A percentile compares a stretch with the other conserved stretches of the same genome.
Conservation (phyloP, 495 filamentous ascomycete species). For the Lophium mytilinum region DNA sequence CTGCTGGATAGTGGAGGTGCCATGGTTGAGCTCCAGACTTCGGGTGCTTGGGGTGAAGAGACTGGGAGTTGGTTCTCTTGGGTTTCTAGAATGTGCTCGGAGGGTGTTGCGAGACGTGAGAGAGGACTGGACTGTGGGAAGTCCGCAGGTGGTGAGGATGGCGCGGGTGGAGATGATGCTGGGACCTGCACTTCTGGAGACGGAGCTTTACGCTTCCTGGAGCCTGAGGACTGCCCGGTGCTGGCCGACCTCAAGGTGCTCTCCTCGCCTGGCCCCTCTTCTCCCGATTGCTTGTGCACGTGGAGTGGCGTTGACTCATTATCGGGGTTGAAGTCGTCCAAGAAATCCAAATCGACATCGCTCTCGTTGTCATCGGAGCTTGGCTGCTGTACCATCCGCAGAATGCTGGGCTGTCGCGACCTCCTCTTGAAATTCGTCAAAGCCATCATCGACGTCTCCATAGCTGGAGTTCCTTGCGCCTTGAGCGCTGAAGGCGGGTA, state of each 20-base stretch:
- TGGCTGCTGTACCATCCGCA: slow-evolving; percentile 50
- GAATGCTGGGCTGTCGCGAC: slow-evolving; percentile 58
- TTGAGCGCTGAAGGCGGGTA: slow-evolving; percentile 21
- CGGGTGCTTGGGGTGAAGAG: neutral
- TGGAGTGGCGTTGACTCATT: slow-evolving; percentile 61
- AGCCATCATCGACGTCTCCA: slow-evolving; percentile 46
- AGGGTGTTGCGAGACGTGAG: slow-evolving; percentile 11
- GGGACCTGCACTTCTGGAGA: slow-evolving; percentile 26
- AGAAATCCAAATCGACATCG: slow-evolving; percentile 24
- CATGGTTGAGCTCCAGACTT: slow-evolving; percentile 42
- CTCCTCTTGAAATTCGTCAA: slow-evolving; percentile 54
- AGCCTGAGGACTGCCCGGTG: slow-evolving; percentile 19
- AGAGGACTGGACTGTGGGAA: slow-evolving; percentile 8
- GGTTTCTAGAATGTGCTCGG: slow-evolving; percentile 19
- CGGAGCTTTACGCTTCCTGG: slow-evolving; percentile 34
- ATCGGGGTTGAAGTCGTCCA: slow-evolving; percentile 48
- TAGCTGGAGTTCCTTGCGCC: slow-evolving; percentile 41
- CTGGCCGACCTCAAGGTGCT: slow-evolving; percentile 2
- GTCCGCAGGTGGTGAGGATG: slow-evolving; percentile 9
- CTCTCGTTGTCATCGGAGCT: slow-evolving; percentile 35
- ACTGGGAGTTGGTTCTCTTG: slow-evolving; percentile 23
- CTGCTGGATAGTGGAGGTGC: slow-evolving; percentile 46
- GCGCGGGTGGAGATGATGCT: slow-evolving; percentile 27
- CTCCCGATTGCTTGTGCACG: slow-evolving; percentile 21
- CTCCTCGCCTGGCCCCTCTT: slow-evolving; percentile 4